Conservation (phyloP, 2,329 filamentous ascomycete species). For the Xylaria sp. region DNA sequence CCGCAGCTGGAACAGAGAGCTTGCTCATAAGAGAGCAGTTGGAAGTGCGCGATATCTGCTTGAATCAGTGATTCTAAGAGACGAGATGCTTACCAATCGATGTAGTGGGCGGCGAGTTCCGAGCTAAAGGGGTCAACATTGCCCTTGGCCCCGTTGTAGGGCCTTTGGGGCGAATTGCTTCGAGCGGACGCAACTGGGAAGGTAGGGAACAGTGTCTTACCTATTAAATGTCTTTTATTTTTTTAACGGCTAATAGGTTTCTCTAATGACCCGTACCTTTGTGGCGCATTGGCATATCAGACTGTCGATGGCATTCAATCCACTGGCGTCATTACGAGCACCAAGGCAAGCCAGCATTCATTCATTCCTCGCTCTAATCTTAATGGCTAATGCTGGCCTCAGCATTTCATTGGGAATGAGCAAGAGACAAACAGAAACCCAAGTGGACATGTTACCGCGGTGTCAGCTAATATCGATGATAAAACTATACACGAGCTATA, state of each 20-base stretch:
- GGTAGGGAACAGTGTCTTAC: constrained; percentile 47
- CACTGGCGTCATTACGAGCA: constrained; percentile 74
- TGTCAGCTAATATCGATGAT: constrained; percentile 69
- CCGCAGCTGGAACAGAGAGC: constrained; percentile 72
- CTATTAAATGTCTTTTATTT: neutral
- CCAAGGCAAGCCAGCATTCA: constrained; percentile 53
- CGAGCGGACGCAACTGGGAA: constrained; percentile 73
- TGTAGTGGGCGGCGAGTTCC: constrained; percentile 75
- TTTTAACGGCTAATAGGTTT: constrained; percentile 45
- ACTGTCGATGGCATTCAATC: constrained; percentile 76
- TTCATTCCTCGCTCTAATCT: neutral
- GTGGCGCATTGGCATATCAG: constrained; percentile 53
- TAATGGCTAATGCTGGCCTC: neutral
- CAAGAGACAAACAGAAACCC: constrained; percentile 79
- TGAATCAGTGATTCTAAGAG: neutral
- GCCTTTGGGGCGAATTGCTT: constrained; percentile 68
- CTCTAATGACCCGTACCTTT: constrained; percentile 70
- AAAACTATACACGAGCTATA: constrained; percentile 71
- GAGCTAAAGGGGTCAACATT: constrained; percentile 80
- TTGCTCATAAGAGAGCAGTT: constrained; percentile 73
- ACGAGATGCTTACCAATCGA: constrained; percentile 4
- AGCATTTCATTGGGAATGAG: constrained; percentile 76
- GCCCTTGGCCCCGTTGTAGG: constrained; percentile 81
- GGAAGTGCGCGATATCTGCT: constrained; percentile 57
- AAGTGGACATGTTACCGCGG: constrained; percentile 62